These are phyloP conservation scores for Sporothrix globosa DNA, from an alignment of 2,329 filamentous ascomycete genomes.

Conservation along the genomic window DNA sequence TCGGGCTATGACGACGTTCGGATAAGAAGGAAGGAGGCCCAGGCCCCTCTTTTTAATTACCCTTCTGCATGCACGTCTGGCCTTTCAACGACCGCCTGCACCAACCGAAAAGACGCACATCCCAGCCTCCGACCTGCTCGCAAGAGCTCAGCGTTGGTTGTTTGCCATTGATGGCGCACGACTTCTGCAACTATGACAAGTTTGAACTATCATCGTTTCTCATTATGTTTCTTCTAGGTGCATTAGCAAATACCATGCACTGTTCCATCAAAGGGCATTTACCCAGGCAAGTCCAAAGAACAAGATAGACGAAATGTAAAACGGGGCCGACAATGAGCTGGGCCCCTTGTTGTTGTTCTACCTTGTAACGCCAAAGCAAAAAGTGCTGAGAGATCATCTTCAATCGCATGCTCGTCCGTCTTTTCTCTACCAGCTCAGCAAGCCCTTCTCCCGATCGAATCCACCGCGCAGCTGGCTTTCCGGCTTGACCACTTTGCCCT, in stretches of 20 bases:
- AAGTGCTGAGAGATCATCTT: neutral
- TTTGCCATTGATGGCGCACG: neutral
- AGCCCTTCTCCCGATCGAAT: slow-evolving; percentile 78
- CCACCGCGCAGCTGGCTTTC: slow-evolving; percentile 82
- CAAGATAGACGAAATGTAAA: neutral
- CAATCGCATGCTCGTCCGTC: neutral
- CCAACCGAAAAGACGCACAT: slow-evolving; percentile 1
- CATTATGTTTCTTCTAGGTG: slow-evolving; percentile 1
- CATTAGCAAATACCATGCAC: neutral
- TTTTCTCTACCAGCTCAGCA: slow-evolving; percentile 73
- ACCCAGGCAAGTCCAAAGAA: neutral
- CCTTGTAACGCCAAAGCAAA: slow-evolving; percentile 5
- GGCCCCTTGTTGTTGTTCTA: neutral
- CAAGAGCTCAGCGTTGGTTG: neutral
- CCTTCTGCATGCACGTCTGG: neutral
- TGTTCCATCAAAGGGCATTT: neutral
- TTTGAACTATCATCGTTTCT: neutral
- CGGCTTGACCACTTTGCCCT: slow-evolving; percentile 93
- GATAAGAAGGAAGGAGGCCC: slow-evolving; percentile 5
- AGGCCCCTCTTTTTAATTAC: slow-evolving; percentile 6
- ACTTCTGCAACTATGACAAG: neutral
- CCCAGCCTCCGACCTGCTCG: neutral
- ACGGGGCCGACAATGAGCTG: neutral
- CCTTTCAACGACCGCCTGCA: neutral
- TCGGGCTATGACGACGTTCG: neutral